Conservation (phyloP, 768 basidiomycete species). For the Russula virescens region DNA sequence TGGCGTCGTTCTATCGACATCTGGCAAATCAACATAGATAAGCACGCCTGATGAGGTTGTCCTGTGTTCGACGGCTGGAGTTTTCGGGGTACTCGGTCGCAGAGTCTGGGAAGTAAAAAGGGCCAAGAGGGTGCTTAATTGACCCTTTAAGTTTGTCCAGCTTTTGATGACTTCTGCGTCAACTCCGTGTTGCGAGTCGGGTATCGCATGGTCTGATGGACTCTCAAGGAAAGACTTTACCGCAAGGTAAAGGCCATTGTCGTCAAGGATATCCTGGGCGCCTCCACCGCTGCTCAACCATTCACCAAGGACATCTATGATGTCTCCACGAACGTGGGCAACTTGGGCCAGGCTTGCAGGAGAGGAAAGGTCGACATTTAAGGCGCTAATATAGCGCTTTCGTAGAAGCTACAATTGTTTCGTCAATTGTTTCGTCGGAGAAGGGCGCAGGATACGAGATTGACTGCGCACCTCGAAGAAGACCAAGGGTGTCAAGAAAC, state of each 20-base stretch:
- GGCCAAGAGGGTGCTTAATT: neutral
- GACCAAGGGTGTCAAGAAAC: constrained; percentile 72
- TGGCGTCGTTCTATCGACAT: constrained; percentile 56
- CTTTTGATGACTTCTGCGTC: constrained; percentile 13
- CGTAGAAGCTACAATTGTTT: constrained; percentile 51
- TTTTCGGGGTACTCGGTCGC: constrained; percentile 12
- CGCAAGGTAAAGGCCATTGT: constrained; percentile 54
- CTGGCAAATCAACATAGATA: constrained; percentile 41
- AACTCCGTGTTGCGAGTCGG: constrained; percentile 27
- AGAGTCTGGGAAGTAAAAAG: constrained; percentile 17
- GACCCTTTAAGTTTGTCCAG: constrained; percentile 11
- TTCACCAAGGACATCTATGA: constrained; percentile 58
- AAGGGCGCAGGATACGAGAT: neutral
- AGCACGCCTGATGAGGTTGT: neutral
- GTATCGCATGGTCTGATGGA: constrained; percentile 47
- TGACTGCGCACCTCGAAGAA: constrained; percentile 69
- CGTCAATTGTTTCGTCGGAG: constrained; percentile 7
- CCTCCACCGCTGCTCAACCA: constrained; percentile 74
- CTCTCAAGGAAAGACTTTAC: constrained; percentile 56
- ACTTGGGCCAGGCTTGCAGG: constrained; percentile 45
- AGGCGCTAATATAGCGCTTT: constrained; percentile 61
- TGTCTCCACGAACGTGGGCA: constrained; percentile 51
- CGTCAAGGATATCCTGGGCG: constrained; percentile 73
- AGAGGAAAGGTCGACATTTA: constrained; percentile 38
- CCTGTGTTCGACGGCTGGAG: neutral